These are phyloP conservation scores for Kodamaea restingae DNA, from an alignment of 805 yeast species.

Conservation along the genomic window DNA sequence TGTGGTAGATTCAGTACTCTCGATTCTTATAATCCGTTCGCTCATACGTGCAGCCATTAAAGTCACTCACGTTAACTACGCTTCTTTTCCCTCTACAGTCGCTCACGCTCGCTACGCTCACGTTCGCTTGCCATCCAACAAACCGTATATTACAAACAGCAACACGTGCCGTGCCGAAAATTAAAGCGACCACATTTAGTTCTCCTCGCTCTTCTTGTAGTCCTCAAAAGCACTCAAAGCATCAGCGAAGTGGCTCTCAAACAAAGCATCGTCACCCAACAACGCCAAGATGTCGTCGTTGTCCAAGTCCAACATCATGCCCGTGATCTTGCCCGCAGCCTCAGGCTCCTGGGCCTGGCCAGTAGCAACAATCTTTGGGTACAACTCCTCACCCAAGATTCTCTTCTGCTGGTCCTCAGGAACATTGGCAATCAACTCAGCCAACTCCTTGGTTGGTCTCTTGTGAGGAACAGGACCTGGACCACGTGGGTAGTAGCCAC, in stretches of 20 bases:
- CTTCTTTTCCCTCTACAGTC: no score
- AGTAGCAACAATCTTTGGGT: slow-evolving; percentile 84
- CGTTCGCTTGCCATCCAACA: no score
- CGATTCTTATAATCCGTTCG: no score
- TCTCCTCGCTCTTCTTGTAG: slow-evolving; percentile 58
- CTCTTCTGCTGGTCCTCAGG: slow-evolving; percentile 95
- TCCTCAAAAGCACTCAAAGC: slow-evolving; percentile 93
- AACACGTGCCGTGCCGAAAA: not conserved
- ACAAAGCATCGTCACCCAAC: slow-evolving; percentile 84
- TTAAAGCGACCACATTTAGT: slow-evolving; percentile 9
- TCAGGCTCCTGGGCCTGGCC: slow-evolving; percentile 87
- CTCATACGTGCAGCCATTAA: no score
- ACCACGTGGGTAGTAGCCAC: slow-evolving; percentile 48
- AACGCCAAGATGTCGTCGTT: slow-evolving; percentile 84
- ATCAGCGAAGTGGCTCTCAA: slow-evolving; percentile 88
- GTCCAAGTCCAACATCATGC: slow-evolving; percentile 96
- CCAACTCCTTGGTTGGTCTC: slow-evolving; percentile 48
- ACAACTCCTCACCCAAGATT: slow-evolving; percentile 94
- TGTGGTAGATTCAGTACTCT: no score
- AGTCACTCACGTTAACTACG: no score
- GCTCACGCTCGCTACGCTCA: no score
- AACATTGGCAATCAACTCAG: slow-evolving; percentile 56
- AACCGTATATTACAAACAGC: slow-evolving; percentile 4
- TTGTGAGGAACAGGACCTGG: slow-evolving; percentile 20
- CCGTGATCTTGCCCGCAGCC: slow-evolving; percentile 97